Percentiles rank a stretch among this genome's conserved stretches.
Conservation (phyloP, 768 basidiomycete species). For the Podaxis sp. region DNA sequence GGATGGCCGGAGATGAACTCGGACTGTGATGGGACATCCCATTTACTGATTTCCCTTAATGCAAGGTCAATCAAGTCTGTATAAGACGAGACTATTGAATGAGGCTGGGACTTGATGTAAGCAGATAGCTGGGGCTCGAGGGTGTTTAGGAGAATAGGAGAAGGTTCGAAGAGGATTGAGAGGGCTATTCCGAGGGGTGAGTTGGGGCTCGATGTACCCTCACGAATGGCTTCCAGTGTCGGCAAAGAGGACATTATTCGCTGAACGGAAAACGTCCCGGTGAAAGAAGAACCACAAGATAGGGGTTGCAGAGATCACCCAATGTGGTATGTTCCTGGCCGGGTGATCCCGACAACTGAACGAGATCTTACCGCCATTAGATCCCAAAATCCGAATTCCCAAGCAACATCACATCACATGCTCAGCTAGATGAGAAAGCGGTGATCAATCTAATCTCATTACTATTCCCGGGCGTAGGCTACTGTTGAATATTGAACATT, state of each 20-base stretch:
- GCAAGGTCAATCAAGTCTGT: slow-evolving; percentile 51
- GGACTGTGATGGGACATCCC: slow-evolving; percentile 48
- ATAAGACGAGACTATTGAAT: slow-evolving; percentile 35
- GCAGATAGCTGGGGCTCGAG: slow-evolving; percentile 51
- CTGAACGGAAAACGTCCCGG: neutral
- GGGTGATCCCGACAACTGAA: slow-evolving; percentile 11
- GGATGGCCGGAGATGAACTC: slow-evolving; percentile 82
- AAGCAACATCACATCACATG: neutral
- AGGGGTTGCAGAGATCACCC: neutral
- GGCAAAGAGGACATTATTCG: slow-evolving; percentile 27
- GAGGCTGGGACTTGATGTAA: slow-evolving; percentile 20
- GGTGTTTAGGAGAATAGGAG: slow-evolving; percentile 45
- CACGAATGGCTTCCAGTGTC: slow-evolving; percentile 26
- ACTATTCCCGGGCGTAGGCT: neutral
- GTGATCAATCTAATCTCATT: neutral
- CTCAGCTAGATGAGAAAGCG: neutral
- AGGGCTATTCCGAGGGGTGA: slow-evolving; percentile 34
- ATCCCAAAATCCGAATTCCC: neutral
- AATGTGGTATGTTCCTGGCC: neutral
- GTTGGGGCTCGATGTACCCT: slow-evolving; percentile 23
- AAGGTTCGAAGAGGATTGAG: slow-evolving; percentile 55
- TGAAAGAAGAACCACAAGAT: neutral
- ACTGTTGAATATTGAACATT: neutral
- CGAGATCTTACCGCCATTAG: slow-evolving; percentile 12
- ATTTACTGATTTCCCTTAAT: slow-evolving; percentile 43